These are phyloP conservation scores for Sequoiadendron giganteum DNA, from an alignment of 75 land plant species.

Conservation along the genomic window DNA sequence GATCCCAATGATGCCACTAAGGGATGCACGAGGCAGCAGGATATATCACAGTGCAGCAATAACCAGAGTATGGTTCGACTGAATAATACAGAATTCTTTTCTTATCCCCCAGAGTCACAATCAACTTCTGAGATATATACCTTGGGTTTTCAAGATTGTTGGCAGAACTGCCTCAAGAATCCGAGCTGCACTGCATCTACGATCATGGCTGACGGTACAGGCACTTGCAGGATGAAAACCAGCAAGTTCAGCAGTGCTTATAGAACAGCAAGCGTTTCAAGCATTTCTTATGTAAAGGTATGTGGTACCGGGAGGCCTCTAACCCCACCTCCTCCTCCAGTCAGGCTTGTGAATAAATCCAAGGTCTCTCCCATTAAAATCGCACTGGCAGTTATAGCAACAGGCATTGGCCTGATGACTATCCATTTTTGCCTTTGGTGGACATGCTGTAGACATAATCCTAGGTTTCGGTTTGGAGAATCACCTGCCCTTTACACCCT, in stretches of 20 bases:
- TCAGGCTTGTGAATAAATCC: no score
- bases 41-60: constrained; percentile 27
- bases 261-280: constrained; percentile 10
- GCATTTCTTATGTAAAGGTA: no score
- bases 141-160: not conserved
- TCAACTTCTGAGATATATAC: constrained; percentile 14
- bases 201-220: constrained; percentile 48
- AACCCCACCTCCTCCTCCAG: not conserved
- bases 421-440: constrained; percentile 9
- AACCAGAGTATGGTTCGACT: constrained; percentile 1
- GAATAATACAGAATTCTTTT: constrained; percentile 39
- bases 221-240: constrained; percentile 37
- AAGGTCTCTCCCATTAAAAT: no score
- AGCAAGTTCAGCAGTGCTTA: constrained; percentile 43
- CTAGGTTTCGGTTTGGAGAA: not conserved
- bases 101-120: constrained; percentile 31
- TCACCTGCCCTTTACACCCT: constrained; percentile 1
- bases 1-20: constrained; percentile 30
- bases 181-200: constrained; percentile 45
- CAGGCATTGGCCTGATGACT: not conserved
- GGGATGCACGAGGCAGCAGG: constrained; percentile 48
- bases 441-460: constrained; percentile 2
- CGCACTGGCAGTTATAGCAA: no score
- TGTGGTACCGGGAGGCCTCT: no score
- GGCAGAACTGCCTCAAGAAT: no score